A percentile compares a stretch with the other conserved stretches of the same genome.
Conservation (phyloP, 78 protist genomes). For the Salpingoeca rosetta region DNA sequence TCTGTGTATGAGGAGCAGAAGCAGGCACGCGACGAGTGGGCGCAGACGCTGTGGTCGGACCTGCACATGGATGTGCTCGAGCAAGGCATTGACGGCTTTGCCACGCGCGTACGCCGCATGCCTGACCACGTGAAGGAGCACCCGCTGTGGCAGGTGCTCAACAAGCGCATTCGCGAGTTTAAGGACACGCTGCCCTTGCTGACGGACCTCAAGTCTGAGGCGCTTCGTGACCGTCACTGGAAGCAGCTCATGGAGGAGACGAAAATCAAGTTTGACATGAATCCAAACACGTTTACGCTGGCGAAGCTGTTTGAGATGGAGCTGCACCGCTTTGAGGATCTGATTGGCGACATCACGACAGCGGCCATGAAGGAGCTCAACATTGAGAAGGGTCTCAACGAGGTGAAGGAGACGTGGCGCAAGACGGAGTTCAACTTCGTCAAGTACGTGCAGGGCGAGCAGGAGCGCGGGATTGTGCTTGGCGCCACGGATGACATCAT, state of each 20-base stretch:
- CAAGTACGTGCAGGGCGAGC: slow-evolving; percentile 30
- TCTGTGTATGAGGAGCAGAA: slow-evolving; percentile 27
- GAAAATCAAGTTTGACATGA: slow-evolving; percentile 33
- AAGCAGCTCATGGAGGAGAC: slow-evolving; percentile 56
- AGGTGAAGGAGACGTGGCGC: slow-evolving; percentile 59
- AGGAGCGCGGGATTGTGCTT: slow-evolving; percentile 41
- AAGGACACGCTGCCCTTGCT: slow-evolving; percentile 55
- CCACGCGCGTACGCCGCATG: neutral
- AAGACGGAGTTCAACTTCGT: slow-evolving; percentile 26
- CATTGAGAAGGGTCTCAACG: slow-evolving; percentile 55
- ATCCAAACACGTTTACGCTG: slow-evolving; percentile 47
- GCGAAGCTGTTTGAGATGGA: slow-evolving; percentile 55
- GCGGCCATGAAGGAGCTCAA: slow-evolving; percentile 58
- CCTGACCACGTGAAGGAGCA: slow-evolving; percentile 10
- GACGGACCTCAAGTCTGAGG: slow-evolving; percentile 58
- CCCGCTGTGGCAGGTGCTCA: slow-evolving; percentile 16
- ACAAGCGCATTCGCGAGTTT: slow-evolving; percentile 40
- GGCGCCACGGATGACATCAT: slow-evolving; percentile 56
- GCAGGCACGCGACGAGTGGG: slow-evolving; percentile 35
- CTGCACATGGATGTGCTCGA: slow-evolving; percentile 44
- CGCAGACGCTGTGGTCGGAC: slow-evolving; percentile 52
- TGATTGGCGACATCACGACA: slow-evolving; percentile 49
- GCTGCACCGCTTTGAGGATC: slow-evolving; percentile 34
- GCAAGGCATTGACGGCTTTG: slow-evolving; percentile 28
- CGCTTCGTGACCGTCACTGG: slow-evolving; percentile 84